Conservation (phyloP, 2,329 filamentous ascomycete species). For the Exutisphaerella laricina region DNA sequence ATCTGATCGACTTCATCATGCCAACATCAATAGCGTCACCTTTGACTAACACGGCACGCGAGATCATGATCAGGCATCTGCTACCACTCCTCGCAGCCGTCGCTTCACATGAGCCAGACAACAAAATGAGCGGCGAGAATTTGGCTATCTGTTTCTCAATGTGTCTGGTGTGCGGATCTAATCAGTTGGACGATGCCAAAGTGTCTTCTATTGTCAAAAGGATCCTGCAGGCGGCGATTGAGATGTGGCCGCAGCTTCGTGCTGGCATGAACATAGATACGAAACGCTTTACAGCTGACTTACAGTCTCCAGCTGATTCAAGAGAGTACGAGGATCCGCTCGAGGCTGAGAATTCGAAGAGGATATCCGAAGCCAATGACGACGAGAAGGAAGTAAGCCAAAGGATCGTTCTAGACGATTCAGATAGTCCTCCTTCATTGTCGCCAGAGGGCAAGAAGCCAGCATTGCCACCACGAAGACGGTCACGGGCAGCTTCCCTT, state of each 20-base stretch:
- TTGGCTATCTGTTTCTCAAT: constrained; percentile 52
- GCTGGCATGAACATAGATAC: constrained; percentile 38
- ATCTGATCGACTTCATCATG: constrained; percentile 43
- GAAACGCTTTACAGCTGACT: constrained; percentile 36
- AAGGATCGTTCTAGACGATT: constrained; percentile 42
- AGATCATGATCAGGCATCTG: constrained; percentile 47
- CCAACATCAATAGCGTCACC: constrained; percentile 44
- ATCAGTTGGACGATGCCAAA: constrained; percentile 52
- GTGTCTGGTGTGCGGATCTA: constrained; percentile 47
- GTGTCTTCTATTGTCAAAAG: constrained; percentile 48
- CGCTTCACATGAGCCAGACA: constrained; percentile 41
- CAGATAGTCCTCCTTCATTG: constrained; percentile 27
- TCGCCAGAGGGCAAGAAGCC: constrained; percentile 24
- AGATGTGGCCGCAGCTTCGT: constrained; percentile 41
- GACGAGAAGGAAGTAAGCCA: constrained; percentile 31
- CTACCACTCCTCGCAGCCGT: constrained; percentile 48
- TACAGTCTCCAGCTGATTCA: constrained; percentile 37
- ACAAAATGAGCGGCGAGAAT: constrained; percentile 53
- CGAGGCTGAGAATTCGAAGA: constrained; percentile 26
- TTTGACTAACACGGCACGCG: constrained; percentile 41
- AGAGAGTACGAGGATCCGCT: constrained; percentile 47
- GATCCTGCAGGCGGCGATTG: constrained; percentile 45
- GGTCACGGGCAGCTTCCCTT: constrained; percentile 17
- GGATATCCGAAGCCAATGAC: constrained; percentile 19
- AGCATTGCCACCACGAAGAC: constrained; percentile 36